Percentiles rank a stretch among this genome's conserved stretches.
phyloP scores from a whole-genome alignment of 371 early-diverging fungal species.

The Circinella minor region DNA sequence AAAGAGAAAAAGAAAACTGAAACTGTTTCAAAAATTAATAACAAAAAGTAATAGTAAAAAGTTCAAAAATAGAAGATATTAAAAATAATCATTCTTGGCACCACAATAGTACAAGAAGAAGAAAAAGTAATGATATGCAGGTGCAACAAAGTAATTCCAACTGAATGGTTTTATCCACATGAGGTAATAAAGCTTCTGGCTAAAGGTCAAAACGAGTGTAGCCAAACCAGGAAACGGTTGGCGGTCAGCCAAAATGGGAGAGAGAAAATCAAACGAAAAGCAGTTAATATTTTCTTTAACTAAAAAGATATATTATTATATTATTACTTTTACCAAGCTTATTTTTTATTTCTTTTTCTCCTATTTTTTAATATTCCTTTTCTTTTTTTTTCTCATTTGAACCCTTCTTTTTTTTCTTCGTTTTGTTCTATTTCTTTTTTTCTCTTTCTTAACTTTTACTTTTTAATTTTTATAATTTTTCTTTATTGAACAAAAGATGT shows the following conservation, averaged over 20 bases:
- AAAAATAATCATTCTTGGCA: neutral
- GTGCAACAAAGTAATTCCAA: neutral
- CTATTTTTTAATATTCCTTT: slow-evolving; percentile 1
- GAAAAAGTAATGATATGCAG: neutral
- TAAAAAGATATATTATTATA: too few relatives aligned
- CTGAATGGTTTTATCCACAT: slow-evolving; percentile 4
- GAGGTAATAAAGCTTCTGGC: slow-evolving; percentile 15
- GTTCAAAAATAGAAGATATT: too few relatives aligned
- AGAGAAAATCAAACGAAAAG: too few relatives aligned
- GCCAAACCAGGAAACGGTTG: slow-evolving; percentile 17
- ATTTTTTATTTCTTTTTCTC: neutral
- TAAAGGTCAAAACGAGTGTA: slow-evolving; percentile 11
- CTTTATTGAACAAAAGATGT: neutral
- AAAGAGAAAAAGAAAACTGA: too few relatives aligned
- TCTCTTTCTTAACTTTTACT: neutral
- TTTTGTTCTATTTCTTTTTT: neutral
- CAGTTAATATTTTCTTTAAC: too few relatives aligned
- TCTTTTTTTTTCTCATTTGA: slow-evolving; percentile 6
- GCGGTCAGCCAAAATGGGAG: slow-evolving; percentile 10
- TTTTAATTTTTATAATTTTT: neutral
- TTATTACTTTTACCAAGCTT: neutral
- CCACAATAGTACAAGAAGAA: neutral
- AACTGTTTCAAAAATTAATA: too few relatives aligned
- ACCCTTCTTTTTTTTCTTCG: too few relatives aligned
- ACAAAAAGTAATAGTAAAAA: too few relatives aligned